These are phyloP conservation scores for Pulveroboletus sp. DNA, from an alignment of 768 basidiomycete genomes.

Conservation along the genomic window DNA sequence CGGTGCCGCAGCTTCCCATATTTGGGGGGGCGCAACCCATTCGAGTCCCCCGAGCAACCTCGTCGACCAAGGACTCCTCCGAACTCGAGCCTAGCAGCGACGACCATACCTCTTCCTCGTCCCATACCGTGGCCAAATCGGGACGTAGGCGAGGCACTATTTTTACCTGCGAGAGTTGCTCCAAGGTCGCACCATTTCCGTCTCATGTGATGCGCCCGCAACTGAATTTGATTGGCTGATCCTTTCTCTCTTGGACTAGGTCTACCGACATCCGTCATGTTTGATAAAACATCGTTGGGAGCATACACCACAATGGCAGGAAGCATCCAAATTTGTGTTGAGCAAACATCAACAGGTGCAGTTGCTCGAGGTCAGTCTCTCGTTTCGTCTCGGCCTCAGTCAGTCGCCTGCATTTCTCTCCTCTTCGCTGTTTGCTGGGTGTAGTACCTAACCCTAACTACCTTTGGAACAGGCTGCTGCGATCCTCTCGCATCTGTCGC, in stretches of 20 bases:
- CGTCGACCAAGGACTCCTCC: background rate
- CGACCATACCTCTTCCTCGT: slow-evolving; percentile 15
- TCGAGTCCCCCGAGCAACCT: background rate
- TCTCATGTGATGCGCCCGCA: slow-evolving; percentile 1
- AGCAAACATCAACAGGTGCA: slow-evolving; percentile 98
- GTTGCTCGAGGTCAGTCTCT: slow-evolving; percentile 67
- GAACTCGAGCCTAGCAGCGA: slow-evolving; percentile 9
- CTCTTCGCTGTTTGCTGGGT: background rate
- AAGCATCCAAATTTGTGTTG: slow-evolving; percentile 83
- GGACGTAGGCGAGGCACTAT: slow-evolving; percentile 80
- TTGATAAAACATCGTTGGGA: slow-evolving; percentile 99
- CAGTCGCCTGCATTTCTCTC: background rate
- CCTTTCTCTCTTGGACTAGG: slow-evolving; percentile 38
- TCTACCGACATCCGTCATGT: slow-evolving; percentile 90
- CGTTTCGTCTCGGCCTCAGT: background rate
- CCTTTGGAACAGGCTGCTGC: slow-evolving; percentile 69
- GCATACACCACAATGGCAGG: slow-evolving; percentile 93
- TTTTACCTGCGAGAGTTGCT: slow-evolving; percentile 91
- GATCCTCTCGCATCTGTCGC: slow-evolving; percentile 84
- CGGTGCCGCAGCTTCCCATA: slow-evolving; percentile 24
- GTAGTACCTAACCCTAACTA: background rate
- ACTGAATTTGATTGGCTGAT: slow-evolving; percentile 1
- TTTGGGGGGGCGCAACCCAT: slow-evolving; percentile 12
- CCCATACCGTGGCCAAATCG: slow-evolving; percentile 28
- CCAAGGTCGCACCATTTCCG: slow-evolving; percentile 58